Evolutionary conservation across 257 asterid genomes (phyloP).

Genomic region (Lycium ferocissimum): DNA sequence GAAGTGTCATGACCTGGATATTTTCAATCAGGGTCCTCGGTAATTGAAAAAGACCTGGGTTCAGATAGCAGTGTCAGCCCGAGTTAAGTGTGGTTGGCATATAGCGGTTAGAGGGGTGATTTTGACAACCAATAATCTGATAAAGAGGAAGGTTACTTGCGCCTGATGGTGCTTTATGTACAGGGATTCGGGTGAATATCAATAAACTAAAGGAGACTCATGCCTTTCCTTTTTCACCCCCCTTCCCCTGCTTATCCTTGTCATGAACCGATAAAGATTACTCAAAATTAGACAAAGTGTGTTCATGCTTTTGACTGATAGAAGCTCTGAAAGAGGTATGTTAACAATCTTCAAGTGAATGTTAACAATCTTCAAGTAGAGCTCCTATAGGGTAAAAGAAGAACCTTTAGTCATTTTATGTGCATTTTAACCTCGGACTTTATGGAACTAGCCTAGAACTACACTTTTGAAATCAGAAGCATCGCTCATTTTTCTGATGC

Average conservation of each 20-base stretch:
- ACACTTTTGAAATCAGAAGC: constrained; percentile 11
- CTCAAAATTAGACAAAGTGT: not conserved
- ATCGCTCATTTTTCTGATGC: not conserved
- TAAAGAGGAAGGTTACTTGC: not conserved
- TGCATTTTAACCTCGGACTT: constrained; percentile 3
- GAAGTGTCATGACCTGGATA: constrained; percentile 1
- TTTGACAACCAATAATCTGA: not conserved
- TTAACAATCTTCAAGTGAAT: constrained; percentile 3
- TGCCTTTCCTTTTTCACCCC: constrained; percentile 1
- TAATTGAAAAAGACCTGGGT: constrained; percentile 3
- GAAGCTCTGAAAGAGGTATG: constrained; percentile 20
- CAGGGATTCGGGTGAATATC: not conserved
- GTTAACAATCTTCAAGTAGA: constrained; percentile 15
- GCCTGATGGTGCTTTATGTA: constrained; percentile 8
- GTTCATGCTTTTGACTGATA: constrained; percentile 20
- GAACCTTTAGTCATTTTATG: not conserved
- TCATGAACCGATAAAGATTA: not conserved
- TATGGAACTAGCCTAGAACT: not conserved
- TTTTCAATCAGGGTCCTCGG: not conserved
- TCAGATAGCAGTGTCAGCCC: constrained; percentile 26
- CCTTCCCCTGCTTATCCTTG: not conserved
- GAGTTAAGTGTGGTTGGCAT: constrained; percentile 10
- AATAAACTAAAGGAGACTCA: not conserved
- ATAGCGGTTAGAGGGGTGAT: not conserved
- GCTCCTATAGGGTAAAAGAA: not conserved